Evolutionary conservation across 495 filamentous ascomycete species (phyloP), one percentile per base, ranked within the genome.

Genomic region (Astrothelium macrocarpum): DNA sequence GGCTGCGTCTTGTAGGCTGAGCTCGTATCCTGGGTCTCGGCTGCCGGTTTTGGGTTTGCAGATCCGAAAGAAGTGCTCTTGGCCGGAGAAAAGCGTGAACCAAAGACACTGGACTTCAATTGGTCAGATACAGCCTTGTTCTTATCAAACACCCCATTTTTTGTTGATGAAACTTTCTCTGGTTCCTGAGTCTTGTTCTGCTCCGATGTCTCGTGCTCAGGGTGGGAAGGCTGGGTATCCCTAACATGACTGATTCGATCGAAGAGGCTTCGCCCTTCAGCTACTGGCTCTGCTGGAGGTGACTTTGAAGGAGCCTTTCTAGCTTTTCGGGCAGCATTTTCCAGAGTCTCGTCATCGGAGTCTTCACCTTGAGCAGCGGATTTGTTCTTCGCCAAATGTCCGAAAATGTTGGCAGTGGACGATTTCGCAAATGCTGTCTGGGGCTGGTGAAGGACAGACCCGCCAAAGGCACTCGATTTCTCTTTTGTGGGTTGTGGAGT

Each of bases 191-290:
- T 1, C 58, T 66, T 67, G 32, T 43, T 64, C 7, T 56, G 60
- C 25, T 62, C 62, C 26, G 63, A 29, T 2, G 61, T 60, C 10
- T 23, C 62, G 12, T 58, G 53, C 36, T 42, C 42, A 3, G 63
- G 32, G 11, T 62, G 28, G 32, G 59, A 5, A 2, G 61, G 61
- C 26, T 53, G 53, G 20, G 42, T 43, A 36, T 63, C 43, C 16
- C 23, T 10, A 32, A 23, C 61, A 1, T 29, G 28, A 29, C 12
- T 31, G 10, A 70, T 45, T 18, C 68, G 63, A 28, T 66, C 63
- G 62, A 68, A 68, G 60, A 70, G 28, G 62, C 66, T 66, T 36
- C 64, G 63, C 32, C 65, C 62, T 32, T 34, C 59, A n/a, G 36
- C 29, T 25, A 20, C 23, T 32, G 60, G 18, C 16, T 4, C 39